Conservation (phyloP, 306 rosid species). For the Glycyrrhiza uralensis region DNA sequence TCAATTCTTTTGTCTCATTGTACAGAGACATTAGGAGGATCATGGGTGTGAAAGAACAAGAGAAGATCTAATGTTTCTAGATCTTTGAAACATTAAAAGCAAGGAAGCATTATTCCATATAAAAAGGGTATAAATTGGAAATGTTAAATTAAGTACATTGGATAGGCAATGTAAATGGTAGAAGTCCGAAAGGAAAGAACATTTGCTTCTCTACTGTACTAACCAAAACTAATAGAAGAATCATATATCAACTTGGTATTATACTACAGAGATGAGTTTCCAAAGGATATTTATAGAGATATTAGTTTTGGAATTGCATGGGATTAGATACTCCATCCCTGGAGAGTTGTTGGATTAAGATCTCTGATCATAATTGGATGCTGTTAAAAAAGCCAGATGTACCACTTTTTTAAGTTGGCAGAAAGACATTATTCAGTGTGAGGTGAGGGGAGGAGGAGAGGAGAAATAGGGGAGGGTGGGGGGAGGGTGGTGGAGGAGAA, state of each 20-base stretch:
- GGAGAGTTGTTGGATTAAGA: constrained; percentile 6
- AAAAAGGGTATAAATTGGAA: too few species aligned
- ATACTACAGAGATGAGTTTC: background rate
- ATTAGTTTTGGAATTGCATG: background rate
- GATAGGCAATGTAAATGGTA: too few species aligned
- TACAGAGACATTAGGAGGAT: background rate
- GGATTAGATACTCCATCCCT: background rate
- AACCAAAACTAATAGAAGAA: background rate
- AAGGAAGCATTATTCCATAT: too few species aligned
- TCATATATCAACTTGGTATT: background rate
- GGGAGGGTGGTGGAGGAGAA: too few species aligned
- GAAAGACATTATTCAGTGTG: background rate
- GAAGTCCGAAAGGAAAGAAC: too few species aligned
- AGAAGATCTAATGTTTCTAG: too few species aligned
- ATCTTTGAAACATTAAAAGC: too few species aligned
- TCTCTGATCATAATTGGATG: constrained; percentile 2
- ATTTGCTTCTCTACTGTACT: too few species aligned
- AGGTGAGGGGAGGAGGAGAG: too few species aligned
- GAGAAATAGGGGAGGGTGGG: too few species aligned
- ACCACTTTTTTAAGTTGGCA: background rate
- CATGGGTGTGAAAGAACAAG: too few species aligned
- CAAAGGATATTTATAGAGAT: background rate
- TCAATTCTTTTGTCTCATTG: background rate
- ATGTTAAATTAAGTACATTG: too few species aligned
- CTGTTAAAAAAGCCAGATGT: background rate